phyloP scores from a whole-genome alignment of 306 rosid species.

The Pyrus communis region DNA sequence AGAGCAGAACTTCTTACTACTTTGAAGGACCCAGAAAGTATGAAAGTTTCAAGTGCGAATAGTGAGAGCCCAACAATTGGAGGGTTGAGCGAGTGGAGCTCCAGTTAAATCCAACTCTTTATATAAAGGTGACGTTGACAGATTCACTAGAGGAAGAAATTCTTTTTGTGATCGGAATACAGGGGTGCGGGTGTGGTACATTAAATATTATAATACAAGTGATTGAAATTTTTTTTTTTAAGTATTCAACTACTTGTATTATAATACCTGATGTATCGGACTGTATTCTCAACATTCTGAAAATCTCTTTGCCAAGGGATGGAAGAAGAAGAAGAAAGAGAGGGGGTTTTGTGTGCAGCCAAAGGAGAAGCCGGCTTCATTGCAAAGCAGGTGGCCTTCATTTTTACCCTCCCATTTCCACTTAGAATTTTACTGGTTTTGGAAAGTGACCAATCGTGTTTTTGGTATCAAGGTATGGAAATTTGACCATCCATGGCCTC shows the following conservation, averaged over 20 bases:
- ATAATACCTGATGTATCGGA: accelerated
- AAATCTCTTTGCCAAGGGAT: no score
- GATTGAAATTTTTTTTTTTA: no score
- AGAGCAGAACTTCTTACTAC: neutral
- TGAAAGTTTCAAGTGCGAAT: neutral
- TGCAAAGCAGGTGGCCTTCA: neutral
- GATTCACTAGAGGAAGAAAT: neutral
- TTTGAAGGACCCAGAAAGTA: neutral
- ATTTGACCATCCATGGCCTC: no score
- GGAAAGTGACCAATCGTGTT: neutral
- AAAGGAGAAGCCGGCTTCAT: neutral
- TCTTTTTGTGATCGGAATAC: no score
- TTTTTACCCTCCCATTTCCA: neutral
- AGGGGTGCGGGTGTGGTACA: accelerated
- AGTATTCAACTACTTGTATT: no score
- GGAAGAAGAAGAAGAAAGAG: neutral
- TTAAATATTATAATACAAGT: no score
- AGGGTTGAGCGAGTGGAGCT: neutral
- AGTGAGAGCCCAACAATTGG: neutral
- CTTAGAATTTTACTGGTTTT: neutral
- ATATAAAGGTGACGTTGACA: neutral
- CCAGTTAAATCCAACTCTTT: neutral
- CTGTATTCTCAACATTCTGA: no score
- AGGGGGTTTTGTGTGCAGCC: neutral
- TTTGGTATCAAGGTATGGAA: no score